Evolutionary conservation across 345 rosid genomes (phyloP).

Genomic region (Rhodomyrtus tomentosa): DNA sequence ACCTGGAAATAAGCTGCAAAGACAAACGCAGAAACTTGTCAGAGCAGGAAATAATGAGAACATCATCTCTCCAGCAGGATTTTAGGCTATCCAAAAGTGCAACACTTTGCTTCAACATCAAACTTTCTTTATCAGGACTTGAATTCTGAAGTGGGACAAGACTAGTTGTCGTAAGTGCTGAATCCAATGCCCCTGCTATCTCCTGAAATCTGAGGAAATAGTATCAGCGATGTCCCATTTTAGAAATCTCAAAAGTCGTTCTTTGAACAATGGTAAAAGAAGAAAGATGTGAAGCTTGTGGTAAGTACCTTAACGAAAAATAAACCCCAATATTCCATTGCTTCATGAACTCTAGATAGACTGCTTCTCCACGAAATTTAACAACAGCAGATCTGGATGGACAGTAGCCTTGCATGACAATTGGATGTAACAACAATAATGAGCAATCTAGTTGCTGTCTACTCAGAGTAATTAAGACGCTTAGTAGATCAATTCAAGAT

Average conservation of each 20-base stretch:
- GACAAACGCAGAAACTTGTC: constrained; percentile 97
- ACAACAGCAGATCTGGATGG: constrained; percentile 91
- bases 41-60: constrained; percentile 74
- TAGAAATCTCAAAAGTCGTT: neutral
- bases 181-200: constrained; percentile 87
- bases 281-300: neutral
- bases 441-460: neutral
- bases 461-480: neutral
- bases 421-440: constrained; percentile 16
- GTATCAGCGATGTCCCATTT: constrained; percentile 1
- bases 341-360: constrained; percentile 75
- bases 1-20: constrained; percentile 93
- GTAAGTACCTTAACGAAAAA: constrained; percentile 75
- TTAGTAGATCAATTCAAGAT: neutral
- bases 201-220: constrained; percentile 77
- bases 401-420: constrained; percentile 85
- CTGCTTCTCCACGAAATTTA: constrained; percentile 68
- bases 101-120: constrained; percentile 67
- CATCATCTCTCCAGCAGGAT: constrained; percentile 93
- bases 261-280: neutral
- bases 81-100: constrained; percentile 77
- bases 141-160: constrained; percentile 53
- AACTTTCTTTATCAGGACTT: constrained; percentile 24
- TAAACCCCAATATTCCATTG: constrained; percentile 97
- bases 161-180: constrained; percentile 54